Evolutionary conservation across 1,284 basidiomycete genomes (phyloP).

Genomic region (Sporisorium iseilematis-ciliati): DNA sequence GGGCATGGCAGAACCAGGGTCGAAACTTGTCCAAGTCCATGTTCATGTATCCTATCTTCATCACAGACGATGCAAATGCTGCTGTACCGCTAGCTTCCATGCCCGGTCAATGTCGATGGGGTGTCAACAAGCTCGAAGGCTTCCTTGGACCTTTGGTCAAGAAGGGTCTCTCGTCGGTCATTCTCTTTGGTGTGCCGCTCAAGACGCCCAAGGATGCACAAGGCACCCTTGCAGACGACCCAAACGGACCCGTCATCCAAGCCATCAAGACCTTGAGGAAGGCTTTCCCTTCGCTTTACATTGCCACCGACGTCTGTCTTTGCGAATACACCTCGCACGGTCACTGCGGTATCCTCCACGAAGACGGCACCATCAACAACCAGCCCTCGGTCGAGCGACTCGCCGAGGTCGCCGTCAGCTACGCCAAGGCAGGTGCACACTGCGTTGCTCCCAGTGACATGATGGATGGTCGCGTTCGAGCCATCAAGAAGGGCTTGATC

Average conservation of each 20-base stretch:
- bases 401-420: conserved; percentile 90
- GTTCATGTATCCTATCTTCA: conserved; percentile 69
- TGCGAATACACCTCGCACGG: conserved; percentile 99
- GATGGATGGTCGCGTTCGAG: conserved; percentile 96
- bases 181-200: conserved; percentile 95
- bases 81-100: conserved; percentile 54
- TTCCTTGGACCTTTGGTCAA: conserved; percentile 88
- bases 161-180: conserved; percentile 91
- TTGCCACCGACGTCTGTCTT: conserved; percentile 96
- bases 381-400: conserved; percentile 78
- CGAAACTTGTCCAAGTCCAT: conserved; percentile 59
- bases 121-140: conserved; percentile 87
- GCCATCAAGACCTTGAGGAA: conserved; percentile 83
- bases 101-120: conserved; percentile 76
- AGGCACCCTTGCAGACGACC: conserved; percentile 91
- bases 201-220: conserved; percentile 83
- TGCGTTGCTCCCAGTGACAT: conserved; percentile 99
- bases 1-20: conserved; percentile 61
- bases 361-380: conserved; percentile 78
- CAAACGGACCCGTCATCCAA: conserved; percentile 89
- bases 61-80: conserved; percentile 64
- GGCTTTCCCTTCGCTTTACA: conserved; percentile 78
- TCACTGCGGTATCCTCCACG: conserved; percentile 87
- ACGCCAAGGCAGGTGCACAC: conserved; percentile 93
- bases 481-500: conserved; percentile 88